These are phyloP conservation scores for Trypanosoma mega DNA, from an alignment of 208 protist genomes.

Conservation along the genomic window DNA sequence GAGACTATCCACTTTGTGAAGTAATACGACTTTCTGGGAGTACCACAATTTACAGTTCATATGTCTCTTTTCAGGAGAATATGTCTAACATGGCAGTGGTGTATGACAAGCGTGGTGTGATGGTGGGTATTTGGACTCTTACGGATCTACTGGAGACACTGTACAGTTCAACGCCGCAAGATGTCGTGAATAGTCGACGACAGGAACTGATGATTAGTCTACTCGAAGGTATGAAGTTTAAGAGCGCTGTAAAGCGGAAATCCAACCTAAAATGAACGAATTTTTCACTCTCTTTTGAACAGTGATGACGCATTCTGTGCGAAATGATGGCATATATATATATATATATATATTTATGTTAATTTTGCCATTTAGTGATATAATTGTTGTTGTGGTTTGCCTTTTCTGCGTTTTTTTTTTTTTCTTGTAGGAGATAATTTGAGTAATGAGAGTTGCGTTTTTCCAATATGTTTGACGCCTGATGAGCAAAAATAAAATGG, in stretches of 20 bases:
- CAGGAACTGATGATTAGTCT: slow-evolving; percentile 47
- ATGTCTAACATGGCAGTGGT: slow-evolving; percentile 63
- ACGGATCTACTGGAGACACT: slow-evolving; percentile 57
- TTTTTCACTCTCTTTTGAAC: too few species aligned
- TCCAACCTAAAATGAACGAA: too few species aligned
- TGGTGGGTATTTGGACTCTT: slow-evolving; percentile 66
- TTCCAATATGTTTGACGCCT: too few species aligned
- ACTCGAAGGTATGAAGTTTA: slow-evolving; percentile 44
- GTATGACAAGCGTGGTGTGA: slow-evolving; percentile 49
- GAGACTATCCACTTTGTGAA: slow-evolving; percentile 68
- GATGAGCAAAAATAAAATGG: too few species aligned
- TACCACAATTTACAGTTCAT: slow-evolving; percentile 60
- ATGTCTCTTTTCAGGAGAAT: slow-evolving; percentile 58
- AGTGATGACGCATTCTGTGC: not conserved
- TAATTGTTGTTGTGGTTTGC: not conserved
- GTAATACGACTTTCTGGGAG: slow-evolving; percentile 53
- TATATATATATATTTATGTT: slow-evolving; percentile 15
- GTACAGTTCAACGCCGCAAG: slow-evolving; percentile 34
- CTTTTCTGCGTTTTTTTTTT: too few species aligned
- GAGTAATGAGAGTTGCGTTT: too few species aligned
- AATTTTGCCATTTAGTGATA: not conserved
- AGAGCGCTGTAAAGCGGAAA: slow-evolving; percentile 33
- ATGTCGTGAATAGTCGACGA: slow-evolving; percentile 25
- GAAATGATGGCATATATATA: slow-evolving; percentile 7
- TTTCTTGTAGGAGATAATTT: too few species aligned